Evolutionary conservation across 2,329 filamentous ascomycete species (phyloP).

Genomic region (Xylariaceae sp.): DNA sequence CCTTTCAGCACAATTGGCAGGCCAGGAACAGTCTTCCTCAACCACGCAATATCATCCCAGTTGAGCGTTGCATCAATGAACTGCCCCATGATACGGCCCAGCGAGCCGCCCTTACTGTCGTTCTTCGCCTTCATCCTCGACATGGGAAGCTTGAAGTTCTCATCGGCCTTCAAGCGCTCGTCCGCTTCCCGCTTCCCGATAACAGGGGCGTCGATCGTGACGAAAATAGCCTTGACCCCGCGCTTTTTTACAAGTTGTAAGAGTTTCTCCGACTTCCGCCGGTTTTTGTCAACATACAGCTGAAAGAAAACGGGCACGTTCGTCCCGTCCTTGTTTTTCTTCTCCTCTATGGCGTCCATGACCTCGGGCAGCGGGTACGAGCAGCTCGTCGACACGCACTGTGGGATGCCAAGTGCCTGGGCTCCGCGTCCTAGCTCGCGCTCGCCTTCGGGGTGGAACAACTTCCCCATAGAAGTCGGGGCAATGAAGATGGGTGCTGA

Average conservation of each 20-base stretch:
- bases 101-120: conserved; percentile 51
- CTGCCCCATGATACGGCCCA: conserved; percentile 52
- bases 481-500: conserved; percentile 59
- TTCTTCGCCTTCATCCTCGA: conserved; percentile 46
- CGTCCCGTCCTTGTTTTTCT: conserved; percentile 14
- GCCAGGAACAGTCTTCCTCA: conserved; percentile 52
- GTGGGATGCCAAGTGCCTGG: conserved; percentile 48
- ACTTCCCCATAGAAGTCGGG: conserved; percentile 59
- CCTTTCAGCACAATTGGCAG: conserved; percentile 63
- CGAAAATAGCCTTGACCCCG: conserved; percentile 50
- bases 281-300: conserved; percentile 57
- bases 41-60: conserved; percentile 64
- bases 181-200: conserved; percentile 52
- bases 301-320: conserved; percentile 46
- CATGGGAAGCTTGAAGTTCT: conserved; percentile 46
- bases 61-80: conserved; percentile 54
- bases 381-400: conserved; percentile 59
- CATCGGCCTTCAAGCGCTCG: conserved; percentile 45
- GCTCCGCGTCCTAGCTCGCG: conserved; percentile 52
- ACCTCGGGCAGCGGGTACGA: conserved; percentile 56
- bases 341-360: conserved; percentile 34
- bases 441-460: conserved; percentile 64
- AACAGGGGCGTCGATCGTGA: conserved; percentile 57
- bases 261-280: conserved; percentile 47
- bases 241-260: conserved; percentile 43